A percentile compares a stretch with the other conserved stretches of the same genome.
Conservation (phyloP, 495 filamentous ascomycete genomes). For the Aspergillus indologenus region DNA sequence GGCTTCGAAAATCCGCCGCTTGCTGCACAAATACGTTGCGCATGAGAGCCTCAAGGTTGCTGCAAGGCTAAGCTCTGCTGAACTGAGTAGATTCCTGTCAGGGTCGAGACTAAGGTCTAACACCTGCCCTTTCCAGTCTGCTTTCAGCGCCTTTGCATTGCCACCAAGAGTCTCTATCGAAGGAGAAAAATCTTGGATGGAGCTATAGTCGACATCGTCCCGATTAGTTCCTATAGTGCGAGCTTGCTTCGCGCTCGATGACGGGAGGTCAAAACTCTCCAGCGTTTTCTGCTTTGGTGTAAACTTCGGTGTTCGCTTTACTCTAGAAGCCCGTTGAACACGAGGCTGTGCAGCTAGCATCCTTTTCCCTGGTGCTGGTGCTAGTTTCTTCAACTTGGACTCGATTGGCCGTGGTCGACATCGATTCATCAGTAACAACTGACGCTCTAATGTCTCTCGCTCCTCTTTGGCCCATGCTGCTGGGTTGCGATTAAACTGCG, state of each 20-base stretch:
- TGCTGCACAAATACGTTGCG: constrained; percentile 90
- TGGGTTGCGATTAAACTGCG: constrained; percentile 57
- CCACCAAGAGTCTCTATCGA: constrained; percentile 60
- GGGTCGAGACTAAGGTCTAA: constrained; percentile 79
- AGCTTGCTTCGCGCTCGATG: constrained; percentile 35
- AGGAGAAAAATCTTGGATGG: constrained; percentile 75
- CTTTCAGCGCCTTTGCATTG: constrained; percentile 70
- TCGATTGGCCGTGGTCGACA: constrained; percentile 29
- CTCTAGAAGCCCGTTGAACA: constrained; percentile 33
- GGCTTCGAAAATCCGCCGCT: constrained; percentile 85
- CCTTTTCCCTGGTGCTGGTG: constrained; percentile 42
- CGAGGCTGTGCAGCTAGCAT: constrained; percentile 27
- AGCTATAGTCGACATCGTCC: constrained; percentile 84
- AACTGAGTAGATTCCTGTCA: constrained; percentile 70
- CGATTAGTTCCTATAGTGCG: constrained; percentile 57
- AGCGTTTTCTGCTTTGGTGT: constrained; percentile 47
- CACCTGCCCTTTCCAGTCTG: constrained; percentile 81
- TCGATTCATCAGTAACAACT: constrained; percentile 45
- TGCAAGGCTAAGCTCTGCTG: constrained; percentile 75
- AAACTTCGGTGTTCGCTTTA: constrained; percentile 47
- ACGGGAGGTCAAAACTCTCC: constrained; percentile 41
- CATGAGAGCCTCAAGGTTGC: constrained; percentile 79
- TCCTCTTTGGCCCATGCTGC: constrained; percentile 61
- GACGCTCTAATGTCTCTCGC: constrained; percentile 54
- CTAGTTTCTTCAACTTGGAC: constrained; percentile 45